Base-by-base conservation (phyloP, 192 early-diverging fungal species). In the Coemansia sp. region DNA sequence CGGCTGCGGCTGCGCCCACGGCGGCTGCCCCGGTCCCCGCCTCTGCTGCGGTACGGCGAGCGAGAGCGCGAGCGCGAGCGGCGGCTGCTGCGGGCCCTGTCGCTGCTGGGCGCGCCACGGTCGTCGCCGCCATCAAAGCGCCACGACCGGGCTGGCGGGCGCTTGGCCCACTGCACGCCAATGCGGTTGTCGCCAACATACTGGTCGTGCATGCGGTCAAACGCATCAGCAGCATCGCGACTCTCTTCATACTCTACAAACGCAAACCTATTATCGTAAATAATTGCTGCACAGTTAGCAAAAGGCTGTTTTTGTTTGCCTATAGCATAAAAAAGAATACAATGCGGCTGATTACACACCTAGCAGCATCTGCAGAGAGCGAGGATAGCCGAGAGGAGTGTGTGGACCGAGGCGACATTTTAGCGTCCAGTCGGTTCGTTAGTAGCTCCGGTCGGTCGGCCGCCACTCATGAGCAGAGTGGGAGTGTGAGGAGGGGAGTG, bases 171-270 rank as follows among this genome's bases (percentile, higher is more conserved):
- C 87, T 98, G 94, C 54, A 98, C 88, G 44, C 88, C 89, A 44
- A 98, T 77, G 36, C 88, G 76, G 74, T 88, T 76, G n/a, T 95
- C 95, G 55, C 93, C 94, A 34, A 98, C 74, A 40, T 89, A 85
- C 66, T 90, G 72, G 55, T 92, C 92, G 73, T 94, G 95, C 95
- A 98, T 94, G 46, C 93, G 94, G 73, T 95, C 87, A 68, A 89
- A 95, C n/a, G 97, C 96, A 76, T 97, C 96, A 22, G 90, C 93
- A 27, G 94, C 94, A 76, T 98, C 97, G 55, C 93, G 86, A 68
- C 87, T 80, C 76, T 97, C 93, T 72, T 96, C 94, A 80, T 91
- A 97, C 87, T 98, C 97, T 49, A 97, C 91, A 89, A 97, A 98
- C 15, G 97, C 96, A 87, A 93, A 97, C 51, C 93, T 95, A 75